Conservation (phyloP, 2,329 filamentous ascomycete species). For the Trichoderma aggressivum region DNA sequence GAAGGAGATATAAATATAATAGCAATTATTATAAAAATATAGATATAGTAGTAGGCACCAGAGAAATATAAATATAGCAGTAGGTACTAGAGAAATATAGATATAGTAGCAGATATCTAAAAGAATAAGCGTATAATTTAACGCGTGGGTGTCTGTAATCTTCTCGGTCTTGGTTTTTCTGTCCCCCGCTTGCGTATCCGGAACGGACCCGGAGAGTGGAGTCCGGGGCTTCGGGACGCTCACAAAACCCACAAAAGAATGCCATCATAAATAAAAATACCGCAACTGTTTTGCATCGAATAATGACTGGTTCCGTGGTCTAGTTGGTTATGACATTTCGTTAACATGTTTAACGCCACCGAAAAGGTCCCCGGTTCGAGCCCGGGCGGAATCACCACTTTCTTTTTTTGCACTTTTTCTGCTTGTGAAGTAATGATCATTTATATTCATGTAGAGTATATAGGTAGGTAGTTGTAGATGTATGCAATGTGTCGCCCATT, state of each 20-base stretch:
- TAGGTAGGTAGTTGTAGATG: not conserved
- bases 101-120: too few species aligned
- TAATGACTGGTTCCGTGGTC: constrained; percentile 26
- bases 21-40: too few species aligned
- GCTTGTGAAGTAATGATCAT: too few species aligned
- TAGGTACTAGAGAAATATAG: too few species aligned
- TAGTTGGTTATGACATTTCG: constrained; percentile 31
- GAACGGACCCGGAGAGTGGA: not conserved
- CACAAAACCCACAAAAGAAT: not conserved
- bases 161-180: too few species aligned
- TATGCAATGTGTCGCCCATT: not conserved
- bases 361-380: constrained; percentile 31
- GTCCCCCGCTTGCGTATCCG: too few species aligned
- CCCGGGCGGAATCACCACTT: constrained; percentile 27
- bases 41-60: too few species aligned
- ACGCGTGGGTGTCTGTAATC: too few species aligned
- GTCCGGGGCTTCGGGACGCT: not conserved
- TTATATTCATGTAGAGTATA: not conserved
- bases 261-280: not conserved
- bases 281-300: not conserved
- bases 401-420: not conserved
- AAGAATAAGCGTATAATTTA: too few species aligned
- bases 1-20: too few species aligned
- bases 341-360: constrained; percentile 25
- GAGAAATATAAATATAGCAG: too few species aligned